These are phyloP conservation scores for Aspergillus sp. DNA, from an alignment of 2,329 filamentous ascomycete species.

Conservation along the genomic window DNA sequence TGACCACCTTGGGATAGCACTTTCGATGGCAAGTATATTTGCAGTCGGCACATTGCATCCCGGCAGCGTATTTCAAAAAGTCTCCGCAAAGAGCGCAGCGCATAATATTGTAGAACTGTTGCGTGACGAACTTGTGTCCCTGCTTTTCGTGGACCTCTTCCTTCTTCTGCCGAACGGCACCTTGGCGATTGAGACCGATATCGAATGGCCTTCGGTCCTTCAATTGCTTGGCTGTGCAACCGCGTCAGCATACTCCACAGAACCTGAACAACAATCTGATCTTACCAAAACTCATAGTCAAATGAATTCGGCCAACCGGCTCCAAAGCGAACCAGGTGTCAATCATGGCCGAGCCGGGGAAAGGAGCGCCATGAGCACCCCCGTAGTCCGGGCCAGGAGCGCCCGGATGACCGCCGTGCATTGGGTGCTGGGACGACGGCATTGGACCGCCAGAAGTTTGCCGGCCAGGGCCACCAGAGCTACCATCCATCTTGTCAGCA, in stretches of 20 bases:
- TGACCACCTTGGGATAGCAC: constrained; percentile 92
- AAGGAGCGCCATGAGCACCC: constrained; percentile 20
- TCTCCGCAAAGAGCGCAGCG: constrained; percentile 95
- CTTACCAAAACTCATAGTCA: constrained; percentile 74
- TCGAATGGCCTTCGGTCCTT: constrained; percentile 77
- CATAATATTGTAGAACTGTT: constrained; percentile 99
- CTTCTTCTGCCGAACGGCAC: constrained; percentile 92
- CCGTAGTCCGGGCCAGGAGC: constrained; percentile 21
- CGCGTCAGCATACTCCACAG: constrained; percentile 11
- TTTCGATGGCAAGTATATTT: constrained; percentile 99
- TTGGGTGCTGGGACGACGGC: constrained; percentile 19
- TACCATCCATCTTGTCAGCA: constrained; percentile 80
- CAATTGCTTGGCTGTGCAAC: constrained; percentile 61
- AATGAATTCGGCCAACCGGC: constrained; percentile 82
- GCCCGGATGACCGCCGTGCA: constrained; percentile 15
- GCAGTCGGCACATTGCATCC: constrained; percentile 99
- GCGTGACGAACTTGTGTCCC: constrained; percentile 96
- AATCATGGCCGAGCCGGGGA: constrained; percentile 43
- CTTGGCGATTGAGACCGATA: constrained; percentile 84
- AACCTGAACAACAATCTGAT: background rate
- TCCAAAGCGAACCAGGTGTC: constrained; percentile 97
- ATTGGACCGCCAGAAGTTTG: constrained; percentile 47
- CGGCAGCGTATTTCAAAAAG: constrained; percentile 95
- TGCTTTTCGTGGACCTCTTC: constrained; percentile 98
- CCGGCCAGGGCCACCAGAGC: constrained; percentile 35